Percentiles rank a stretch among this genome's conserved stretches.
Evolutionary conservation across 768 basidiomycete genomes (phyloP).

Genomic region (Mycena galericulata): DNA sequence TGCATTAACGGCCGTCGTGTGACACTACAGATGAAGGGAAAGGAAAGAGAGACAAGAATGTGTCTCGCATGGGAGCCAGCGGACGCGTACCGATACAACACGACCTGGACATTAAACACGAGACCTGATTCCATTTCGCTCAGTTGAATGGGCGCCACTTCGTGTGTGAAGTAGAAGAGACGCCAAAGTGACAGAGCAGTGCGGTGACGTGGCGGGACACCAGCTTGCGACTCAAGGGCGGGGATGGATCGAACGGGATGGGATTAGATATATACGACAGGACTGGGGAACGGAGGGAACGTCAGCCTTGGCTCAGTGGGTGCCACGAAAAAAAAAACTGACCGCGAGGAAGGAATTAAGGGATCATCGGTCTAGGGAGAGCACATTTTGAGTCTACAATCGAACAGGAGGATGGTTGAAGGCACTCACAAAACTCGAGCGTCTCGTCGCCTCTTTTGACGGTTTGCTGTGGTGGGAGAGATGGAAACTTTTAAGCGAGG

Average conservation of each 20-base stretch:
- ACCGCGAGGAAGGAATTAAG: constrained; percentile 30
- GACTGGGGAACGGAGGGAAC: constrained; percentile 3
- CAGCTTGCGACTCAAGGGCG: constrained; percentile 39
- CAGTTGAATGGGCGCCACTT: constrained; percentile 88
- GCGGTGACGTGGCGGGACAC: constrained; percentile 3
- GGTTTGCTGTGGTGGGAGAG: constrained; percentile 77
- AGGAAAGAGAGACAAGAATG: constrained; percentile 39
- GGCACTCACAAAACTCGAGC: constrained; percentile 90
- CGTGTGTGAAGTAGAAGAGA: constrained; percentile 62
- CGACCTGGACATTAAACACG: constrained; percentile 38
- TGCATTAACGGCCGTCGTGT: neutral
- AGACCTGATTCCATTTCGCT: constrained; percentile 68
- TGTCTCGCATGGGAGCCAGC: constrained; percentile 66
- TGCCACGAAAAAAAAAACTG: constrained; percentile 39
- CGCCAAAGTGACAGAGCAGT: constrained; percentile 89
- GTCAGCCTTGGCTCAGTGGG: neutral
- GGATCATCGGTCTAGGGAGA: constrained; percentile 46
- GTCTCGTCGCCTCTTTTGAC: constrained; percentile 98
- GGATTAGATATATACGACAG: constrained; percentile 12
- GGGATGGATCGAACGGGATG: neutral
- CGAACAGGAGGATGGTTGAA: constrained; percentile 35
- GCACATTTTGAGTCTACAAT: constrained; percentile 23
- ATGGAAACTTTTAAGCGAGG: constrained; percentile 46
- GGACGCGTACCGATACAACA: constrained; percentile 48
- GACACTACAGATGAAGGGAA: neutral